Conservation (phyloP, 768 basidiomycete genomes). For the Boletus patriciae region DNA sequence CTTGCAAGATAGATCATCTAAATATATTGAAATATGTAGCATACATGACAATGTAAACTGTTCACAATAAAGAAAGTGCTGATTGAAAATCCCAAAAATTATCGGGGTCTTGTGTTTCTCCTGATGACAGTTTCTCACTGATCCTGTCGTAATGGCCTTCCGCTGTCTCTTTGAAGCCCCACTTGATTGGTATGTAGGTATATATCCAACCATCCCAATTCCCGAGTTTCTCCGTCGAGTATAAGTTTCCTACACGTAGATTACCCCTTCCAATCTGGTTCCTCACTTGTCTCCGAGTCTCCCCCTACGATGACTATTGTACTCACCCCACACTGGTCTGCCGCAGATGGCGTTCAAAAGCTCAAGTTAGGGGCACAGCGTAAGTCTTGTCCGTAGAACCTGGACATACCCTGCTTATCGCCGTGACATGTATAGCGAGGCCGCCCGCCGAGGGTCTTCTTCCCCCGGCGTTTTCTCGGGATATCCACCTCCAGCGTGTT, state of each 20-base stretch:
- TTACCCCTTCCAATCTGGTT: not conserved
- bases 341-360: constrained; percentile 62
- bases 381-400: constrained; percentile 25
- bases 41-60: too few relatives aligned
- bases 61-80: too few relatives aligned
- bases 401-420: constrained; percentile 4
- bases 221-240: constrained; percentile 15
- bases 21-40: too few relatives aligned
- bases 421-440: constrained; percentile 35
- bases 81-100: too few relatives aligned
- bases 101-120: too few relatives aligned
- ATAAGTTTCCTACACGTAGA: not conserved
- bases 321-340: constrained; percentile 68
- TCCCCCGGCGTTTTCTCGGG: constrained; percentile 56
- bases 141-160: too few relatives aligned
- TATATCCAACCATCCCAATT: not conserved
- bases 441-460: constrained; percentile 53
- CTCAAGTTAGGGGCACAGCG: constrained; percentile 61
- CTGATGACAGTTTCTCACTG: too few relatives aligned
- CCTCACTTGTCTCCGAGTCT: not conserved
- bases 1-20: too few relatives aligned
- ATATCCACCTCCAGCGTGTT: constrained; percentile 57
- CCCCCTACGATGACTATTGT: constrained; percentile 51
- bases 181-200: constrained; percentile 2
- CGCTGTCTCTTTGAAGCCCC: not conserved